Percentiles rank a stretch among this genome's conserved stretches.
Conservation (phyloP, 2,329 filamentous ascomycete species). For the Coniochaeta hoffmannii region DNA sequence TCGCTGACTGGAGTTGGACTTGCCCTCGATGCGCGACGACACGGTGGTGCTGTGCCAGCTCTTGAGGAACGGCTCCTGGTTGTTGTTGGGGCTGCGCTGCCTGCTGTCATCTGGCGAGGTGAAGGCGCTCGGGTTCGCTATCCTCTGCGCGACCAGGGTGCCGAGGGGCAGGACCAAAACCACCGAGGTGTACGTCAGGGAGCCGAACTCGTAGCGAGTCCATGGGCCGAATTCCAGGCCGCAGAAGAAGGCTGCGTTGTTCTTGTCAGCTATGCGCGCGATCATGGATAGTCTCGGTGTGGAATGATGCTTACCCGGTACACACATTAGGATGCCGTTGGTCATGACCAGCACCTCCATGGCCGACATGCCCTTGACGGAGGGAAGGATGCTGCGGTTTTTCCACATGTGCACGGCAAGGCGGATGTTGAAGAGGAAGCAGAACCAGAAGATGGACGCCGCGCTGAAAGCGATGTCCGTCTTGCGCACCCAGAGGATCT, state of each 20-base stretch:
- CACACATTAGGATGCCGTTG: constrained; percentile 48
- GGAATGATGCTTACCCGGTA: constrained; percentile 36
- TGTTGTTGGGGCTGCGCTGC: not conserved
- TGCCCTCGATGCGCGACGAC: constrained; percentile 7
- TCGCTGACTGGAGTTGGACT: not conserved
- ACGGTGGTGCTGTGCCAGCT: constrained; percentile 1
- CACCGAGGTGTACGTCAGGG: constrained; percentile 41
- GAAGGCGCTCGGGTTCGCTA: constrained; percentile 22
- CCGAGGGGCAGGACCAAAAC: constrained; percentile 44
- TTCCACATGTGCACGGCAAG: constrained; percentile 39
- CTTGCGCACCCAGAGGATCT: constrained; percentile 29
- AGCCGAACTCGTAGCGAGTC: constrained; percentile 39
- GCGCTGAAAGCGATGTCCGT: constrained; percentile 24
- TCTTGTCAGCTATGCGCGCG: not conserved
- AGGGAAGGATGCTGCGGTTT: constrained; percentile 39
- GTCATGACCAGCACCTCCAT: constrained; percentile 50
- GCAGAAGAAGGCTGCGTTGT: constrained; percentile 38
- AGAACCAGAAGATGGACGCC: constrained; percentile 38
- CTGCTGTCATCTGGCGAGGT: constrained; percentile 5
- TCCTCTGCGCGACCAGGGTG: constrained; percentile 41
- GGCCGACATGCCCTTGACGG: constrained; percentile 32
- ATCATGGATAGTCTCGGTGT: not conserved
- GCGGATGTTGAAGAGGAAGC: constrained; percentile 46
- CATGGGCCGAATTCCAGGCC: constrained; percentile 35
- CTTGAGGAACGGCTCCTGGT: not conserved